Conservation (phyloP, 139 green algal genomes). For the Yamagishiella unicocca region DNA sequence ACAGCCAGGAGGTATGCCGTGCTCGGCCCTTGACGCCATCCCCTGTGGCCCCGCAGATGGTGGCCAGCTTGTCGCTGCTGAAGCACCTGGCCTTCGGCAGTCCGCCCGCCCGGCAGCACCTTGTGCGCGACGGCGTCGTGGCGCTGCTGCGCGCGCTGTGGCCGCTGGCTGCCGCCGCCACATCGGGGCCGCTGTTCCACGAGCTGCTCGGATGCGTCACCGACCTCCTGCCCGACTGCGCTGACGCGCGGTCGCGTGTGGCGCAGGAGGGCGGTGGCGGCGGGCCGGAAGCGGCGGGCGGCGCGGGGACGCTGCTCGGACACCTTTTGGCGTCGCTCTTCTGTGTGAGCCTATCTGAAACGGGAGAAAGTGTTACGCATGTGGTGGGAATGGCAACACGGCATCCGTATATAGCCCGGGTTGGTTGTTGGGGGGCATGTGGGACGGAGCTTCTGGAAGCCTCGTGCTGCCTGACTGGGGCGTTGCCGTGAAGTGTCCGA, state of each 20-base stretch:
- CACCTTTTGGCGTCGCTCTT: not conserved
- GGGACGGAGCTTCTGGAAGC: too few relatives aligned
- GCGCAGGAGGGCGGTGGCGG: slow-evolving; percentile 14
- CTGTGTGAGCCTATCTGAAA: too few relatives aligned
- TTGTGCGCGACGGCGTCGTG: slow-evolving; percentile 54
- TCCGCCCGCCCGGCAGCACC: slow-evolving; percentile 6
- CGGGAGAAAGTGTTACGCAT: too few relatives aligned
- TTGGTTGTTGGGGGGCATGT: too few relatives aligned
- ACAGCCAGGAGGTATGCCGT: too few relatives aligned
- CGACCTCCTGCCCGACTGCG: slow-evolving; percentile 60
- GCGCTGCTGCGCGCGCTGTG: slow-evolving; percentile 42
- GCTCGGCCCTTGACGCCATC: too few relatives aligned
- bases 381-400: too few relatives aligned
- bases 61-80: slow-evolving; percentile 57
- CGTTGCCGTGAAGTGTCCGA: too few relatives aligned
- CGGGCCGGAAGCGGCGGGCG: not conserved
- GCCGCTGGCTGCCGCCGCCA: slow-evolving; percentile 40
- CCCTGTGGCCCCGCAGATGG: slow-evolving; percentile 49
- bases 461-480: too few relatives aligned
- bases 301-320: slow-evolving; percentile 1
- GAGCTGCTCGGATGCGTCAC: slow-evolving; percentile 64
- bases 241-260: slow-evolving; percentile 45
- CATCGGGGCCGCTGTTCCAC: slow-evolving; percentile 55
- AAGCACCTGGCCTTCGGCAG: slow-evolving; percentile 60
- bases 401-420: too few relatives aligned